A percentile compares a stretch with the other conserved stretches of the same genome.
These are phyloP conservation scores for Plantago coronopus DNA, from an alignment of 305 asterid genomes.

Conservation along the genomic window DNA sequence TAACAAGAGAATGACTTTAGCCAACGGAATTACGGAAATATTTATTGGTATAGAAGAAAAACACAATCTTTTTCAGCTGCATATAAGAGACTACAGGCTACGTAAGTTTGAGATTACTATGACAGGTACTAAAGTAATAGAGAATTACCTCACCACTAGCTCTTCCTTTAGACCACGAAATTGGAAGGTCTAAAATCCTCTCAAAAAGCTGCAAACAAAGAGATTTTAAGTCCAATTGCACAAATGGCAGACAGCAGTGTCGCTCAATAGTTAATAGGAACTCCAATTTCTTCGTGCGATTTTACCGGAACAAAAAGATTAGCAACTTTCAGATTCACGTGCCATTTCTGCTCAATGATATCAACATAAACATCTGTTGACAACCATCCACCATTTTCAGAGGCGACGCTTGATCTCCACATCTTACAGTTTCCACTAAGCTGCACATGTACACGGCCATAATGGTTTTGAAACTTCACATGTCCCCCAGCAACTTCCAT, in stretches of 20 bases:
- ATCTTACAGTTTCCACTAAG: constrained; percentile 85
- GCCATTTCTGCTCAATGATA: constrained; percentile 91
- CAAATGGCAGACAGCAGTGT: constrained; percentile 20
- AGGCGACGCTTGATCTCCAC: constrained; percentile 78
- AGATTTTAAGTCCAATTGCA: constrained; percentile 27
- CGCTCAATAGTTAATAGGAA: constrained; percentile 19
- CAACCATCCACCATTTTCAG: constrained; percentile 99
- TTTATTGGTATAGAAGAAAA: neutral
- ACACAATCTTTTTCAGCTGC: constrained; percentile 12
- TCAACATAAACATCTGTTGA: constrained; percentile 94
- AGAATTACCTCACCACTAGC: constrained; percentile 98
- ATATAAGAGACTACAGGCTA: constrained; percentile 12
- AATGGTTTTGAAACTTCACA: constrained; percentile 79
- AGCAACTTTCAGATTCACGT: constrained; percentile 82
- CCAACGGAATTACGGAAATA: no score
- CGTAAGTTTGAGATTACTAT: constrained; percentile 20
- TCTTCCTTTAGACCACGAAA: constrained; percentile 91
- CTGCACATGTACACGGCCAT: constrained; percentile 82
- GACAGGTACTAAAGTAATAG: constrained; percentile 32
- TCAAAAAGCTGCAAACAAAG: constrained; percentile 76
- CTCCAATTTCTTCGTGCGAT: constrained; percentile 26
- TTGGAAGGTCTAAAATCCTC: constrained; percentile 91
- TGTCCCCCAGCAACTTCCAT: constrained; percentile 82
- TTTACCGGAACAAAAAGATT: constrained; percentile 93
- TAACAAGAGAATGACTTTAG: no score